Evolutionary conservation across 2,329 filamentous ascomycete species (phyloP).

Genomic region (Hawksworthiomyces lignivorus): DNA sequence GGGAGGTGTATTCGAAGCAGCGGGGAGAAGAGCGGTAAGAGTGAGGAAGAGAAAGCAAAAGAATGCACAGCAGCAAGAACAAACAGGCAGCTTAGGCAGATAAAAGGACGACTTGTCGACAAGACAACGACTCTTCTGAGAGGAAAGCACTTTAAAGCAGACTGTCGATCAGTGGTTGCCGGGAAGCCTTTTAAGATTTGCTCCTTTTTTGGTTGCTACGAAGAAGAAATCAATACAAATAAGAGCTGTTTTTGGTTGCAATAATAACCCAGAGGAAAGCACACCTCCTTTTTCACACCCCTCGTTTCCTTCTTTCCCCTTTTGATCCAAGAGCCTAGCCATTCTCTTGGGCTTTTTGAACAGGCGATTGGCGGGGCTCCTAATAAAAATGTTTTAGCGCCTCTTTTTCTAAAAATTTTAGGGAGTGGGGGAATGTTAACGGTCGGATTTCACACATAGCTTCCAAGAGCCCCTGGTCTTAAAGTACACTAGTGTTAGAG

Average conservation of each 20-base stretch:
- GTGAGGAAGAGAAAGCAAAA: conserved; percentile 1
- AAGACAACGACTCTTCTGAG: background rate
- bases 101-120: background rate
- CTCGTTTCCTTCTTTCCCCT: background rate
- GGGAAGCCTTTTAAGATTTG: conserved; percentile 1
- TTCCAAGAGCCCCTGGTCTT: conserved; percentile 4
- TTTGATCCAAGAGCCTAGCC: background rate
- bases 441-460: no score
- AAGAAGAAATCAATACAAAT: background rate
- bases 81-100: no score
- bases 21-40: conserved; percentile 7
- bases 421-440: no score
- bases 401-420: background rate
- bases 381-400: conserved; percentile 1
- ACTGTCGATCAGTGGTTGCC: conserved; percentile 2
- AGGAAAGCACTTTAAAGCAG: background rate
- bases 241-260: no score
- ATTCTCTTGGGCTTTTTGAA: background rate
- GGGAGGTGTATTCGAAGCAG: background rate
- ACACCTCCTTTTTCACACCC: background rate
- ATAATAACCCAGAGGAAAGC: conserved; percentile 2
- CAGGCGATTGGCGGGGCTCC: conserved; percentile 6
- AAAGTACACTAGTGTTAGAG: conserved; percentile 7
- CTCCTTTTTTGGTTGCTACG: background rate
- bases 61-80: no score